A percentile compares a stretch with the other conserved stretches of the same genome.
These are phyloP conservation scores for Camellia oleifera DNA, from an alignment of 179 eudicot genomes.

Conservation along the genomic window DNA sequence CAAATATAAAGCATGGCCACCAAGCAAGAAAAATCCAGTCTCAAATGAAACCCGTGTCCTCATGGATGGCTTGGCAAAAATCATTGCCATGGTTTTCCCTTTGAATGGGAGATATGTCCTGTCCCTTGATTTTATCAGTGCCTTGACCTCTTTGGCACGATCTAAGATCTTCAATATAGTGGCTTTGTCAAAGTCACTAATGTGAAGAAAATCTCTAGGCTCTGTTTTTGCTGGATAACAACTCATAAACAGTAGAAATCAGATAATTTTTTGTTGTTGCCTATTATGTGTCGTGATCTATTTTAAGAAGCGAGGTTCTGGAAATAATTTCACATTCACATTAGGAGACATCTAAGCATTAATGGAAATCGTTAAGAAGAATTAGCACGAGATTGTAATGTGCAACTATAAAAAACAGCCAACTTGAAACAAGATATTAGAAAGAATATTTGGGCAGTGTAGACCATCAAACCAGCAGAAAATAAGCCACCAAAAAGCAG, in stretches of 20 bases:
- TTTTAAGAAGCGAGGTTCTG: background rate
- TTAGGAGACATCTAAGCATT: background rate
- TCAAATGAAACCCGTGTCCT: constrained; percentile 97
- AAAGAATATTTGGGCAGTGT: background rate
- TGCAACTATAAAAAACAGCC: background rate
- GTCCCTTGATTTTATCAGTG: constrained; percentile 81
- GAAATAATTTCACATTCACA: background rate
- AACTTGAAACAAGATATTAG: constrained; percentile 3
- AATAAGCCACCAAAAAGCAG: background rate
- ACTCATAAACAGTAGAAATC: background rate
- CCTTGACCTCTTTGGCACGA: constrained; percentile 86
- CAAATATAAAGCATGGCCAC: constrained; percentile 94
- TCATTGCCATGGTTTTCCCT: constrained; percentile 98
- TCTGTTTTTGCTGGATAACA: constrained; percentile 50
- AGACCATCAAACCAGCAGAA: background rate
- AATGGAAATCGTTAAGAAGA: background rate
- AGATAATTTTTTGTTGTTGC: background rate
- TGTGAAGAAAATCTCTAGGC: constrained; percentile 84
- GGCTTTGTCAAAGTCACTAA: constrained; percentile 79
- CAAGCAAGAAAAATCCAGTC: constrained; percentile 90
- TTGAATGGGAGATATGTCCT: constrained; percentile 83
- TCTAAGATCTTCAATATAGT: constrained; percentile 81
- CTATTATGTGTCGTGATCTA: background rate
- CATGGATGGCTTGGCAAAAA: constrained; percentile 99
- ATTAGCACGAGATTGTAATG: background rate